These are phyloP conservation scores for Oleoguttula mirabilis DNA, from an alignment of 495 filamentous ascomycete species.

Conservation along the genomic window DNA sequence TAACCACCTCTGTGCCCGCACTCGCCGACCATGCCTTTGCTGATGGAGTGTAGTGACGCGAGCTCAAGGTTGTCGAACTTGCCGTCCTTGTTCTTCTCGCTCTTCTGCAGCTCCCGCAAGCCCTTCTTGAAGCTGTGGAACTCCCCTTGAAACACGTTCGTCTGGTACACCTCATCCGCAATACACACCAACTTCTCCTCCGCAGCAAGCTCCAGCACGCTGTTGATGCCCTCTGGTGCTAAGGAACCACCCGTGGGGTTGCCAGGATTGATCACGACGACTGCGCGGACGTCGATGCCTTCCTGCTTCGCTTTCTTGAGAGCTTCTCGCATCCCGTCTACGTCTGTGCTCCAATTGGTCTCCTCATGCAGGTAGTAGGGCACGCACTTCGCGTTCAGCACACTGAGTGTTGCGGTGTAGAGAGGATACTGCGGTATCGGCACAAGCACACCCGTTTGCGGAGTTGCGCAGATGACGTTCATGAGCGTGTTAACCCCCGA, in stretches of 20 bases:
- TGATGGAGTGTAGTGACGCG: constrained; percentile 46
- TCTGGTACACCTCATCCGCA: constrained; percentile 98
- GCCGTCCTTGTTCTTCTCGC: constrained; percentile 40
- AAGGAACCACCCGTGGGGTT: constrained; percentile 92
- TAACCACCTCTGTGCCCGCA: constrained; percentile 95
- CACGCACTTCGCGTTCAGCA: constrained; percentile 77
- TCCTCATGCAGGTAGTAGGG: constrained; percentile 86
- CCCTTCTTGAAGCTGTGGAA: constrained; percentile 92
- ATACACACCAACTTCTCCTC: constrained; percentile 78
- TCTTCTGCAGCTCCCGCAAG: constrained; percentile 68
- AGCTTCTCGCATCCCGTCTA: constrained; percentile 57
- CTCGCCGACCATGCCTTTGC: constrained; percentile 97
- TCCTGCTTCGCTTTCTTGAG: constrained; percentile 57
- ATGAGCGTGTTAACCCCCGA: constrained; percentile 88
- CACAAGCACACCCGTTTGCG: constrained; percentile 75
- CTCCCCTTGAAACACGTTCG: constrained; percentile 86
- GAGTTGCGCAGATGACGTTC: constrained; percentile 69
- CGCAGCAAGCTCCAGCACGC: constrained; percentile 72
- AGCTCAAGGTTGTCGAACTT: constrained; percentile 81
- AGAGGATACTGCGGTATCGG: constrained; percentile 97
- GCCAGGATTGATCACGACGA: constrained; percentile 95
- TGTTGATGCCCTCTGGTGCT: constrained; percentile 59
- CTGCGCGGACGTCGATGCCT: constrained; percentile 75
- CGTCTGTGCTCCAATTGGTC: constrained; percentile 74
- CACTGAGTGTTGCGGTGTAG: constrained; percentile 83